Base-by-base conservation (phyloP, 371 early-diverging fungal genomes). In the Amoeboaphelidium occidentale region DNA sequence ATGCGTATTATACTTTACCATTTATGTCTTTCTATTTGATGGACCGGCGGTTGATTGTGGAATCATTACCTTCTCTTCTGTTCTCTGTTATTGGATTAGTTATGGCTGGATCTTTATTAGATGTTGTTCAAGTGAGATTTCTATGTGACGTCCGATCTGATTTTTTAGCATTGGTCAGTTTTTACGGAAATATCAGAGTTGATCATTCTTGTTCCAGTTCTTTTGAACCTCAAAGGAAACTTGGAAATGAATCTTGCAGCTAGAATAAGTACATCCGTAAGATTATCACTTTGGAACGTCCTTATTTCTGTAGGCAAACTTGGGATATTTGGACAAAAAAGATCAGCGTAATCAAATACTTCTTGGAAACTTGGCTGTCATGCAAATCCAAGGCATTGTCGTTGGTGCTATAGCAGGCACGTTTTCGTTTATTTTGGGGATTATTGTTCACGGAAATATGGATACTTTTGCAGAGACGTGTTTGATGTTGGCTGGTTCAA, bases 201-300 rank as follows among this genome's bases (percentile, higher is more conserved):
- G 1, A 79, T 81, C 59, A 78, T 86, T 51, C 63, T 86, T 57
- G 71, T 82, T n/a, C 78, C 87, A 17, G 72, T 84, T 42, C 58
- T 86, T 32, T 58, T 82, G 43, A 83, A 83, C 55, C 63, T 84
- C 25, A 87, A 84, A 53, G 84, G 87, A 55, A 87, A 84, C 60
- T 66, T 84, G 26, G 85, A 84, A 65, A 78, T 83, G 73, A 87
- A 81, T 55, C 66, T 84, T 49, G 77, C 83, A 3, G 74, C 84
- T 23, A 66, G 87, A 17, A 62, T 84, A 23, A 78, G 83, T 1
- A 84, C 87, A 2, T 72, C 73, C 28, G 76, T 76, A 65, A 67
- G 59, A 49, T 12, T 23, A 51, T 28, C 20, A 45, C 45, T 21
- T n/a, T 39, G 12, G 45, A 43, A 23, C 23, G 1, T 6, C 3